A percentile compares a stretch with the other conserved stretches of the same genome.
Conservation (phyloP, 345 rosid genomes). For the Eucalyptus curtisii region DNA sequence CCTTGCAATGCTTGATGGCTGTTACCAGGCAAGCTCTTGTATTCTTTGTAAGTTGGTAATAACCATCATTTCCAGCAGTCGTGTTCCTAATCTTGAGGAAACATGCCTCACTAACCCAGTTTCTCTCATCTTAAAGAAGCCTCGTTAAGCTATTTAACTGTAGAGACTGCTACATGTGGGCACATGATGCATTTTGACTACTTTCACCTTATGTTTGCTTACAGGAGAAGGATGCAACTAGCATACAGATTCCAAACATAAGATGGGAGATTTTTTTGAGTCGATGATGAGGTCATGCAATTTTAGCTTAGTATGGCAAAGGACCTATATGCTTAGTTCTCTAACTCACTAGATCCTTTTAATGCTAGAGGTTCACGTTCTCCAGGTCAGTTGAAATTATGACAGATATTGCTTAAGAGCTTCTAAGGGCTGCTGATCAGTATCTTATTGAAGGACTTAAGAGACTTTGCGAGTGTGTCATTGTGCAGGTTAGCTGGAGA, state of each 20-base stretch:
- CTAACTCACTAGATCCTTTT: neutral
- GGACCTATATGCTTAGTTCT: neutral
- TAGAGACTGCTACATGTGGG: neutral
- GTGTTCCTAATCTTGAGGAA: neutral
- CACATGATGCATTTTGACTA: neutral
- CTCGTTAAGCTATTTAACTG: neutral
- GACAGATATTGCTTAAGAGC: slow-evolving; percentile 72
- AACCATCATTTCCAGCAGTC: too few relatives aligned
- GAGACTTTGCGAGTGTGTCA: neutral
- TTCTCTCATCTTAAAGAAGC: neutral
- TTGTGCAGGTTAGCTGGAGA: neutral
- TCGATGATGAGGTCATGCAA: slow-evolving; percentile 79
- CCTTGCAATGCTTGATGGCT: slow-evolving; percentile 98
- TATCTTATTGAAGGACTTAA: neutral
- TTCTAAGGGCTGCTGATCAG: slow-evolving; percentile 89
- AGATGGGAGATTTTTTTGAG: slow-evolving; percentile 89
- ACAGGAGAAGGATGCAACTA: slow-evolving; percentile 94
- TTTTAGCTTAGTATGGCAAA: neutral
- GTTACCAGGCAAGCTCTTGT: slow-evolving; percentile 63
- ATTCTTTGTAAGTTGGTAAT: neutral
- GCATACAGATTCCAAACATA: slow-evolving; percentile 84
- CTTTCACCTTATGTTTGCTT: neutral
- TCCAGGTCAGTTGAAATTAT: slow-evolving; percentile 83
- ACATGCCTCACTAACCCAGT: neutral
- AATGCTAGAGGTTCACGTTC: slow-evolving; percentile 54